phyloP scores from a whole-genome alignment of 2,329 filamentous ascomycete species.

The Fusarium citri region DNA sequence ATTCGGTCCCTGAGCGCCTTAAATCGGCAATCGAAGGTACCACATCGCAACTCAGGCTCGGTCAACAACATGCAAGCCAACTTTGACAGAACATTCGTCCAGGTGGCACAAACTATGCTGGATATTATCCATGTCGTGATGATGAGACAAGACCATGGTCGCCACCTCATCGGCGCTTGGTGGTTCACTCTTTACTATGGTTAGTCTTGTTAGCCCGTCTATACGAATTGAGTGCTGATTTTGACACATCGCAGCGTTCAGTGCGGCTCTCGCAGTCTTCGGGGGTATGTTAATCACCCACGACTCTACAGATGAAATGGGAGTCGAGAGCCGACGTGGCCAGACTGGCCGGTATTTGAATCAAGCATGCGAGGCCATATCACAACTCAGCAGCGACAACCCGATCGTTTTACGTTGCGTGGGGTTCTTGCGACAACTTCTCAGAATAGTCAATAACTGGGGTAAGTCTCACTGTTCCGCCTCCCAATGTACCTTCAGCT shows the following conservation, averaged over 20 bases:
- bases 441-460: background rate
- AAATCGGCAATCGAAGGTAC: background rate
- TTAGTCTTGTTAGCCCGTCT: background rate
- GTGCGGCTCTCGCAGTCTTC: slow-evolving; percentile 24
- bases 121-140: slow-evolving; percentile 17
- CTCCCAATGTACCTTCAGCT: rapidly evolving
- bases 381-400: background rate
- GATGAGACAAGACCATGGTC: slow-evolving; percentile 6
- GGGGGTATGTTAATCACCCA: slow-evolving; percentile 15
- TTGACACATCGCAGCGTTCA: slow-evolving; percentile 1
- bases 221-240: rapidly evolving
- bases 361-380: background rate
- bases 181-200: slow-evolving; percentile 39
- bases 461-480: background rate
- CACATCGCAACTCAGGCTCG: background rate
- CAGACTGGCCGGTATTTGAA: background rate
- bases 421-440: background rate
- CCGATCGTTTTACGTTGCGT: background rate
- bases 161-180: slow-evolving; percentile 30
- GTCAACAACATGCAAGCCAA: slow-evolving; percentile 22
- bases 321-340: background rate
- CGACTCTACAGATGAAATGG: background rate
- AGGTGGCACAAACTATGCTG: slow-evolving; percentile 18
- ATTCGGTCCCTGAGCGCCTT: background rate
- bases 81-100: slow-evolving; percentile 10